Evolutionary conservation across 805 yeast species (phyloP), one percentile per base, ranked within the genome.

Genomic region (Cyberlindnera petersonii): DNA sequence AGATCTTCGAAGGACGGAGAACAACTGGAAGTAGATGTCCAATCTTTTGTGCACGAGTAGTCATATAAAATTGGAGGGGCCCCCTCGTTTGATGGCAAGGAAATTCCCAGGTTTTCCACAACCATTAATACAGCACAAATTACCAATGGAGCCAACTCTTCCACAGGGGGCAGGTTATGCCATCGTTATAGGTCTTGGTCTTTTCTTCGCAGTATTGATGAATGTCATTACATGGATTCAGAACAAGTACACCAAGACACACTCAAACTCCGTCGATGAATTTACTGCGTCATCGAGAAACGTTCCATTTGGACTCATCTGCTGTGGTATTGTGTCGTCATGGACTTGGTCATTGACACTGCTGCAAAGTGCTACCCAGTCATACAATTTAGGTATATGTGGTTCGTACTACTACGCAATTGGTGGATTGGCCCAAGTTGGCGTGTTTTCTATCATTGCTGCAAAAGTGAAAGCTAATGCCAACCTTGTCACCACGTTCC

Each of bases 141-240:
- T 32, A 26, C 21, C 33, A 32, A 21, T 29, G 24, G 20, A n/a
- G 28, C 8, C 27, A 14, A 6, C n/a, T n/a, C n/a, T n/a, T n/a
- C n/a, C n/a, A 5, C 80, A 82, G 59, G 80, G 82, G 27, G 84
- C 79, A 3, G 91, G 93, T n/a, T 83, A 83, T 50, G 91, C 82
- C 19, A 76, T 83, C 28, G 82, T 84, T 22, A 80, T 83, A n/a
- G 93, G 91, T 14, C 68, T 84, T 6, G 93, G 74, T 21, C 61
- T 66, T 15, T 67, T 66, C 34, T 71, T 71, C 48, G 74, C 75
- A 5, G 45, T 64, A 8, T 42, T 69, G 23, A 71, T 71, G 74
- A 56, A 62, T 24, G 33, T 43, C 20, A 59, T 69, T 42, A 64
- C 31, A 17, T 27, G 31, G 31, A 15, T 27, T 9, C 31, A 16